Percentiles rank a stretch among this genome's conserved stretches.
Conservation (phyloP, 805 yeast species). For the Cyberlindnera maclurae region DNA sequence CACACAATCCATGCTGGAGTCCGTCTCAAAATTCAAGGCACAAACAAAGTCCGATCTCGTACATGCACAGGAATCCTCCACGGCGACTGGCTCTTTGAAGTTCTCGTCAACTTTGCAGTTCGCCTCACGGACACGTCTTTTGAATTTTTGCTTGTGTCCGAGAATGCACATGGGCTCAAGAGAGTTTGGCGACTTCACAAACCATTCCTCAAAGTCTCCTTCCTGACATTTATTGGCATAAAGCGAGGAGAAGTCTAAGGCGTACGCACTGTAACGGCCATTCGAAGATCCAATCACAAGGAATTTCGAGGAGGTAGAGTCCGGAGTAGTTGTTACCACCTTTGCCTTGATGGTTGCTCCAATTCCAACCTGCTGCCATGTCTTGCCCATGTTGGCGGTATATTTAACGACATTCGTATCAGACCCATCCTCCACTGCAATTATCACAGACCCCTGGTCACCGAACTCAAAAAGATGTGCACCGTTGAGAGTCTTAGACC, state of each 20-base stretch:
- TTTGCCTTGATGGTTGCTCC: constrained; percentile 36
- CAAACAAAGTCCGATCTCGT: constrained; percentile 66
- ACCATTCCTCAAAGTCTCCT: constrained; percentile 59
- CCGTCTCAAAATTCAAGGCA: constrained; percentile 39
- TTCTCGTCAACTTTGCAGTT: constrained; percentile 42
- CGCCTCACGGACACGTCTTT: constrained; percentile 57
- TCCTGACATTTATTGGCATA: constrained; percentile 34
- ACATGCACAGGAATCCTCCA: constrained; percentile 58
- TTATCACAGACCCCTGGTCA: constrained; percentile 68
- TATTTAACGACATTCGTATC: constrained; percentile 34
- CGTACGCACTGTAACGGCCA: constrained; percentile 20
- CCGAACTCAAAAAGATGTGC: constrained; percentile 57
- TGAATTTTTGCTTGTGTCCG: constrained; percentile 61
- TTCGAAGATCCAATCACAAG: constrained; percentile 37
- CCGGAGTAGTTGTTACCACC: constrained; percentile 50
- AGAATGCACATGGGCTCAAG: constrained; percentile 43
- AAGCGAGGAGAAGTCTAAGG: constrained; percentile 51
- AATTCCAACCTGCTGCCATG: constrained; percentile 51
- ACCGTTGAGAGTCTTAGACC: constrained; percentile 50
- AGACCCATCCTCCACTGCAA: constrained; percentile 45
- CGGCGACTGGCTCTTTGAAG: constrained; percentile 30
- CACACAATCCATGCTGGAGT: constrained; percentile 40
- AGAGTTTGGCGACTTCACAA: constrained; percentile 34
- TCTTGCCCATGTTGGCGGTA: constrained; percentile 66
- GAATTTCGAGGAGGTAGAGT: constrained; percentile 61